A percentile compares a stretch with the other conserved stretches of the same genome.
phyloP scores from a whole-genome alignment of 257 asterid species.

The Schizonepeta tenuifolia region DNA sequence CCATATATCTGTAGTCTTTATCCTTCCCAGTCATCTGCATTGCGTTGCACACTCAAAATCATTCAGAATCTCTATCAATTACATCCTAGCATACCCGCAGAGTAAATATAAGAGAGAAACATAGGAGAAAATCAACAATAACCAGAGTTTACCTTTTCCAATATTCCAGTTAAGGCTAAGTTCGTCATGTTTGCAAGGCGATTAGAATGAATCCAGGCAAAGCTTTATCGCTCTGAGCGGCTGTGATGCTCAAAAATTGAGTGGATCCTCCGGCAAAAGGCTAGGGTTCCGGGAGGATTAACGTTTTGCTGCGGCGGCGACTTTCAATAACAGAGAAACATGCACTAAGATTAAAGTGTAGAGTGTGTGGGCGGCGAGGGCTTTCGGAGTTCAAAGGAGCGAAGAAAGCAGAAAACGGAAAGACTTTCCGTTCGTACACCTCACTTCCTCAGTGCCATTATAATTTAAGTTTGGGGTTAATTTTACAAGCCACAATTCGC shows the following conservation, averaged over 20 bases:
- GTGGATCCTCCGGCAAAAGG: conserved; percentile 21
- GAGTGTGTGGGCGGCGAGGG: conserved; percentile 4
- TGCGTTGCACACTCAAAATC: conserved; percentile 8
- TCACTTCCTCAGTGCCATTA: not conserved
- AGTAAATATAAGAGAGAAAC: not conserved
- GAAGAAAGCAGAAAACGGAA: conserved; percentile 1
- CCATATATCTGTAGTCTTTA: conserved; percentile 98
- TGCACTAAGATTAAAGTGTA: not conserved
- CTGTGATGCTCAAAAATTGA: conserved; percentile 7
- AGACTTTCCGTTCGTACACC: conserved; percentile 6
- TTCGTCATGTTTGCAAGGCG: conserved; percentile 42
- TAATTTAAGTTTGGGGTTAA: not conserved
- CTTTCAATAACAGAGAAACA: not conserved
- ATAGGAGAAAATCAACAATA: conserved; percentile 6
- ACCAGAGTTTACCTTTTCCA: conserved; percentile 74
- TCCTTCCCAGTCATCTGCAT: conserved; percentile 98
- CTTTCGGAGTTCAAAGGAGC: conserved; percentile 25
- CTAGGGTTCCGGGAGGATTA: not conserved
- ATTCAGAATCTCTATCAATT: not conserved
- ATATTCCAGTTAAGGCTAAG: conserved; percentile 52
- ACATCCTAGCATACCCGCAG: not conserved
- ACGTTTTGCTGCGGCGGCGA: not conserved
- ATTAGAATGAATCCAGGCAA: not conserved
- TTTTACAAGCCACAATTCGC: no score
- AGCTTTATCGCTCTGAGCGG: not conserved